A percentile compares a stretch with the other conserved stretches of the same genome.
Conservation (phyloP, 2,329 filamentous ascomycete species). For the Ascochyta rabiei region DNA sequence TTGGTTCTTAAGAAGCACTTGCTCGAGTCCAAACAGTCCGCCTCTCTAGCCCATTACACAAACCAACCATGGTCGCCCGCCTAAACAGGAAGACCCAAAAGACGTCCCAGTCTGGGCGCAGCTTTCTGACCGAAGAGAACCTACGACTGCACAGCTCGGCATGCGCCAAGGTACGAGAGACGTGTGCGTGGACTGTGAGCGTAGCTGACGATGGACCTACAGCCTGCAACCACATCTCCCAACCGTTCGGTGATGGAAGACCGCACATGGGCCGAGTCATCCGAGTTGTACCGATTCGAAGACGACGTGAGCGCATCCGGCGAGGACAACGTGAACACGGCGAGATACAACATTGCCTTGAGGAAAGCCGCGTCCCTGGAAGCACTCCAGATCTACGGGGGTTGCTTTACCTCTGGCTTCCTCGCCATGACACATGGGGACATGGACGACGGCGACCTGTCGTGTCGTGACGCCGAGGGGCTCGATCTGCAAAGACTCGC, state of each 20-base stretch:
- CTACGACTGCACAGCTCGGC: slow-evolving; percentile 36
- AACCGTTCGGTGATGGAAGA: slow-evolving; percentile 25
- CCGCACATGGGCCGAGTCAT: slow-evolving; percentile 18
- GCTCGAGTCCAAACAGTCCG: slow-evolving; percentile 7
- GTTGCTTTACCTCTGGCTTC: slow-evolving; percentile 41
- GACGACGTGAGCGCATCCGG: slow-evolving; percentile 29
- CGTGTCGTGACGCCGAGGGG: slow-evolving; percentile 30
- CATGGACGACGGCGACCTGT: slow-evolving; percentile 25
- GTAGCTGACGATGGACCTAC: slow-evolving; percentile 9
- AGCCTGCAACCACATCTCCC: slow-evolving; percentile 19
- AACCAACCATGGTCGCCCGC: slow-evolving; percentile 15
- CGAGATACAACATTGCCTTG: slow-evolving; percentile 27
- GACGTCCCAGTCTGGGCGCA: slow-evolving; percentile 5
- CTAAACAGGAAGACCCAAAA: slow-evolving; percentile 9
- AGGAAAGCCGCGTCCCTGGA: slow-evolving; percentile 35
- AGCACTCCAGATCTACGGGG: slow-evolving; percentile 41
- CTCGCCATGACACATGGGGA: slow-evolving; percentile 34
- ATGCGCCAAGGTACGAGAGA: slow-evolving; percentile 29
- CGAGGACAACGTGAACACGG: slow-evolving; percentile 28
- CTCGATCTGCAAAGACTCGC: slow-evolving; percentile 33
- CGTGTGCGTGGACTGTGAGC: neutral
- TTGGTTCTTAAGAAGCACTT: neutral
- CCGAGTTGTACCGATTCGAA: slow-evolving; percentile 26
- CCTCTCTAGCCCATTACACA: slow-evolving; percentile 1
- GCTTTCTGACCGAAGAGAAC: slow-evolving; percentile 40